phyloP scores from a whole-genome alignment of 345 rosid species.

The Eucalyptus regnans region DNA sequence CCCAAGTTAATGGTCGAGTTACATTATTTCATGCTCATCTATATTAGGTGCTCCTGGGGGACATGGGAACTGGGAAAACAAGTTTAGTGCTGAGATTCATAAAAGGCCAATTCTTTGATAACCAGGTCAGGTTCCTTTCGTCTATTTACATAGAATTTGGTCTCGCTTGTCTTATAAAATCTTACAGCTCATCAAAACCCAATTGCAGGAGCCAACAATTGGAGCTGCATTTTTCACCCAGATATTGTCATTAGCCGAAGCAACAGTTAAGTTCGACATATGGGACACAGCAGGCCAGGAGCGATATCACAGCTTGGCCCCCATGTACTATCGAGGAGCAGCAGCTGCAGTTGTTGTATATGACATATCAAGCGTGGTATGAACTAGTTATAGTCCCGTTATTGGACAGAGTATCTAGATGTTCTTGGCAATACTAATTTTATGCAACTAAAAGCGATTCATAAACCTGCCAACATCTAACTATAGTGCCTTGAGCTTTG shows the following conservation, averaged over 20 bases:
- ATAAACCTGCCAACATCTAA: neutral
- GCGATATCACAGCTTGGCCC: slow-evolving; percentile 40
- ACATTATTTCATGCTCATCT: neutral
- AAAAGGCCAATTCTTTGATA: slow-evolving; percentile 50
- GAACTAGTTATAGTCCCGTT: neutral
- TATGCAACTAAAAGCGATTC: neutral
- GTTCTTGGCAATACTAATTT: neutral
- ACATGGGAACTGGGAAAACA: slow-evolving; percentile 66
- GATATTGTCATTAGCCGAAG: slow-evolving; percentile 25
- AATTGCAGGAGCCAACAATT: slow-evolving; percentile 29
- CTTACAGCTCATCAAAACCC: neutral
- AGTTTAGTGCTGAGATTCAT: slow-evolving; percentile 54
- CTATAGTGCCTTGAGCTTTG: neutral
- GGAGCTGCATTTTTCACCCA: slow-evolving; percentile 49
- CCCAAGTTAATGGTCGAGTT: neutral
- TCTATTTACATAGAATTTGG: neutral
- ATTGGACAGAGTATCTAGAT: neutral
- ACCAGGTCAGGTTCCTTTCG: slow-evolving; percentile 23
- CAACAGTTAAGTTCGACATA: slow-evolving; percentile 36
- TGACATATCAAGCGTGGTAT: slow-evolving; percentile 28
- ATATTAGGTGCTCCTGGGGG: slow-evolving; percentile 50
- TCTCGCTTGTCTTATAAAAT: neutral
- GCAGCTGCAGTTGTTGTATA: slow-evolving; percentile 33
- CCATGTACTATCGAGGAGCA: slow-evolving; percentile 45
- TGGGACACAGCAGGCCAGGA: slow-evolving; percentile 51